Conservation (phyloP, 2,329 filamentous ascomycete species). For the Trichoderma sp. region DNA sequence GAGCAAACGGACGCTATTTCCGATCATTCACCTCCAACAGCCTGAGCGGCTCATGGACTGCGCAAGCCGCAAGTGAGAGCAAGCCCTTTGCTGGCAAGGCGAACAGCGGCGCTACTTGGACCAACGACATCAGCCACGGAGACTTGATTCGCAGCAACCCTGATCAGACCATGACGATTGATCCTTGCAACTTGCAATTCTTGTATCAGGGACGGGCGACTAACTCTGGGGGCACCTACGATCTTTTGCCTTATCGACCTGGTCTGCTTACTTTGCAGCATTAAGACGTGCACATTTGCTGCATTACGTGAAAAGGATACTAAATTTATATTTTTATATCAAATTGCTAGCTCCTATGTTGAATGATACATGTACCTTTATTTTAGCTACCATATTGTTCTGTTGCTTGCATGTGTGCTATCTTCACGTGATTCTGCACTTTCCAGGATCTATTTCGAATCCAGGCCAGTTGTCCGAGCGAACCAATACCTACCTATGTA, state of each 20-base stretch:
- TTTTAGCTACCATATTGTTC: too few relatives aligned
- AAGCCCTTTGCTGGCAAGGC: constrained; percentile 17
- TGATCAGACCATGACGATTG: constrained; percentile 12
- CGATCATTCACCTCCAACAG: constrained; percentile 5
- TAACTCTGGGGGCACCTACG: constrained; percentile 11
- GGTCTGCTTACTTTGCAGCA: constrained; percentile 15
- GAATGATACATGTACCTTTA: too few relatives aligned
- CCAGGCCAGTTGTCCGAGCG: too few relatives aligned
- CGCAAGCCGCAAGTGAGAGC: constrained; percentile 13
- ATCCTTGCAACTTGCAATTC: constrained; percentile 15
- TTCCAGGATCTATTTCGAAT: too few relatives aligned
- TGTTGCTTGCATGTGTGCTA: neutral
- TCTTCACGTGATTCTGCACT: too few relatives aligned
- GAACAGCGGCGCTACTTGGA: constrained; percentile 18
- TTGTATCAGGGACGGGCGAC: constrained; percentile 7
- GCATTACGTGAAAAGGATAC: neutral
- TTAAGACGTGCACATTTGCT: neutral
- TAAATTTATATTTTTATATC: neutral
- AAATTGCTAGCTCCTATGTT: neutral
- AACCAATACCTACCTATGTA: too few relatives aligned
- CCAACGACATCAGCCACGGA: constrained; percentile 19
- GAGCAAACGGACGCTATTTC: constrained; percentile 19
- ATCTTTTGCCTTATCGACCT: constrained; percentile 1
- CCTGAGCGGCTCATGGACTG: constrained; percentile 7
- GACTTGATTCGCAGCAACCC: constrained; percentile 20